Base-by-base conservation (phyloP, 2,329 filamentous ascomycete species). In the Aquanectria penicillioides region DNA sequence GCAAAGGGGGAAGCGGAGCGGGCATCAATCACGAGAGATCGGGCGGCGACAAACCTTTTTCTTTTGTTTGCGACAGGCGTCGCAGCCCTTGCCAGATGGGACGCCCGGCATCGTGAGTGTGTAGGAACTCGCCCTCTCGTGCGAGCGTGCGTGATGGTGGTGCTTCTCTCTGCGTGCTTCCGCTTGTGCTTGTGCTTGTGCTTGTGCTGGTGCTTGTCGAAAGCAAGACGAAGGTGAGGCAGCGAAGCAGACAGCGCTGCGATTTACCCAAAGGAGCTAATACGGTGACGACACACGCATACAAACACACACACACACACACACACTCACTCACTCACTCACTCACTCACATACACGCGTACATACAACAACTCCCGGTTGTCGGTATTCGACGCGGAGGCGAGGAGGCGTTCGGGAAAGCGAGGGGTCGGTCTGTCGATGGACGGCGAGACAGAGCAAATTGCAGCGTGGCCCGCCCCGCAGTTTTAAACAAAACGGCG, bases 61-160 rank as follows among this genome's bases (percentile, higher is more conserved):
- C 76, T 83, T 84, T 61, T 82, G 79, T 61, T 77, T 80, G 28
- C 81, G 77, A 63, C 81, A 84, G 12, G 74, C 80, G 54, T 84
- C 79, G 61, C 82, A 84, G 28, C 79, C 82, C 56, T 78, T 77
- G 47, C 80, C 78, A 8, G 79, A 79, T 18, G 82, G 82, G 15
- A 84, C 82, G 20, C 82, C 82, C 0, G 81, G 80, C 82, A 84
- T 84, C n/a, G n/a, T n/a, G n/a, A n/a, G n/a, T n/a, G n/a, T n/a
- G n/a, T n/a, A n/a, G n/a, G n/a, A n/a, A n/a, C n/a, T n/a, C n/a
- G n/a, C n/a, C n/a, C n/a, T n/a, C n/a, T n/a, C n/a, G n/a, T n/a
- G n/a, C n/a, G n/a, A n/a, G n/a, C n/a, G n/a, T n/a, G n/a, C n/a
- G n/a, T n/a, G n/a, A n/a, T n/a, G n/a, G n/a, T n/a, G n/a, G n/a